Base-by-base conservation (phyloP, 176 grass and related monocot genomes). In the Aegilops umbellulata region DNA sequence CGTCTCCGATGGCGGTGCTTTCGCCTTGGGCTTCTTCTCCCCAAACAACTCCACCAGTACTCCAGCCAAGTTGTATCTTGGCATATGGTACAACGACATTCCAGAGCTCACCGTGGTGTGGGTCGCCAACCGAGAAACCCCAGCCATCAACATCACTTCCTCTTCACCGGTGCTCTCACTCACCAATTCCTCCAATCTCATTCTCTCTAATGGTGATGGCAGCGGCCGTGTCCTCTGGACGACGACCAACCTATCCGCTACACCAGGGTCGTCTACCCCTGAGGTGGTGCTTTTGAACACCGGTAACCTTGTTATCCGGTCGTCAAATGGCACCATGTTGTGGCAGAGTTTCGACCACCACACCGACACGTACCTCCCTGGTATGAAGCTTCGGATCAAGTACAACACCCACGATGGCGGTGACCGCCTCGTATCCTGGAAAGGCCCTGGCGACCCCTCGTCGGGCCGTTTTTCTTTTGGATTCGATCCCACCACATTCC, bases 261-360 rank as follows among this genome's bases (percentile, higher is more conserved):
- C 19, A 0, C 0, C 0, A 0, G 19, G 53, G 1, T 22, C 19
- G 0, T 57, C 53, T 58, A 3, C 2, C 19, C 19, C 53, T 1
- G 53, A 0, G 53, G 53, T 19, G 19, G 53, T 58, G 53, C 53
- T 58, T 58, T 22, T 58, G 53, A 58, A 81, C 66, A 71, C n/a
- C 0, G 90, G 90, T 10, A 87, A 89, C 73, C 84, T 92, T 8
- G 20, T 87, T 3, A 23, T 92, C 14, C 87, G 76, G 44, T 42
- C 53, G 0, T 7, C 67, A 5, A 62, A 58, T 1, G 83, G 66
- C 29, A 60, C 17, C 7, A 30, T 9, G 0, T 1, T 86, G 19
- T 92, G 90, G 90, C 79, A 88, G 71, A 91, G 82, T 36, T 91
- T 88, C 60, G 72, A 85, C 11, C 20, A 83, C 65, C 32, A 31